Evolutionary conservation across 805 yeast genomes (phyloP).

Genomic region (Candida sithepensis): DNA sequence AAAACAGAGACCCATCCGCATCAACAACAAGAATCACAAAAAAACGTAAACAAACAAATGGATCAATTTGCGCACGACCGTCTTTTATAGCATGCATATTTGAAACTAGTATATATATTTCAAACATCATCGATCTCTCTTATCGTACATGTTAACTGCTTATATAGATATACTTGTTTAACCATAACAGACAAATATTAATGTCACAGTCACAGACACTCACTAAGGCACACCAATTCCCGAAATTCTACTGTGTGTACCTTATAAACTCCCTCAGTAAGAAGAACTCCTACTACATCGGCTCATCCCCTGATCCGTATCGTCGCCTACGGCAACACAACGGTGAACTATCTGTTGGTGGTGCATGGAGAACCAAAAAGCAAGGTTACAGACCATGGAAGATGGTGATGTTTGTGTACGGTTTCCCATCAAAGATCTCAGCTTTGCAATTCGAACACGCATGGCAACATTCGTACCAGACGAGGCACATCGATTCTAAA

Average conservation of each 20-base stretch:
- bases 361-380: conserved; percentile 65
- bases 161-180: no score
- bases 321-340: conserved; percentile 73
- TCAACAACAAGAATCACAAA: not conserved
- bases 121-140: no score
- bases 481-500: conserved; percentile 50
- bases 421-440: conserved; percentile 64
- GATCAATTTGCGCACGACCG: not conserved
- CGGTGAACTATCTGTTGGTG: conserved; percentile 59
- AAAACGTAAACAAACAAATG: conserved; percentile 3
- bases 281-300: conserved; percentile 64
- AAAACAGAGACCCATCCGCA: not conserved
- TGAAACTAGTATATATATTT: no score
- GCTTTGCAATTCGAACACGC: conserved; percentile 86
- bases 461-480: conserved; percentile 68
- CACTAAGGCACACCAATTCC: conserved; percentile 12
- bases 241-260: conserved; percentile 66
- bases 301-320: conserved; percentile 77
- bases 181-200: no score
- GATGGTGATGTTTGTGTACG: conserved; percentile 58
- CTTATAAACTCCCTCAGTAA: conserved; percentile 57
- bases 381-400: conserved; percentile 70
- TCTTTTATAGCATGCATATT: not conserved
- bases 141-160: no score
- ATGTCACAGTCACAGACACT: not conserved